Evolutionary conservation across 2,329 filamentous ascomycete species (phyloP), one percentile per base, ranked within the genome.

Genomic region (Biscogniauxia mediterranea): DNA sequence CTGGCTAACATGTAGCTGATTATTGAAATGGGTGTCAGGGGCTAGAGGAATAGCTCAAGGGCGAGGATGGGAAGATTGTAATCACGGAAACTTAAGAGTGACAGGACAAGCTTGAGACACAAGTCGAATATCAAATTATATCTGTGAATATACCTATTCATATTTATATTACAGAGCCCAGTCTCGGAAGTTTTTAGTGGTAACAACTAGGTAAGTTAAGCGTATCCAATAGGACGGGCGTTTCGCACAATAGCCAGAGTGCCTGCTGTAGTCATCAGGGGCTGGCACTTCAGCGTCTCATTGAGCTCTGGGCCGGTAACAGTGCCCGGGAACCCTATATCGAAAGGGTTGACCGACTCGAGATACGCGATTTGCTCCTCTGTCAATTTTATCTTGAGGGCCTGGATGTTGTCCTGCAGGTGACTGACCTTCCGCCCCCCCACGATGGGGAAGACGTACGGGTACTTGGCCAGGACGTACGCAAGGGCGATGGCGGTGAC

Each of bases 401-500:
- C 82, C 66, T 81, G 74, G 57, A 88, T 84, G 68, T 85, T 87
- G 8, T 80, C 76, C 55, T 77, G 61, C 13, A 85, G 68, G 58
- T 85, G 81, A 68, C 80, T 78, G 19, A 82, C 67, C 70, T 81
- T 84, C 7, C 81, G 72, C 0, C 80, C 80, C 1, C 82, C 83
- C 8, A 85, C 68, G 28, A 85, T 76, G 0, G 82, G 82, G 61
- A 80, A 80, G 9, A 84, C 80, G 58, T 83, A 74, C 0, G 77
- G 75, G 0, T 78, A 74, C 73, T 84, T 85, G 56, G 73, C 63
- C 57, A 78, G 64, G 5, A 83, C 73, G 57, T 83, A 85, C 1
- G 81, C 80, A n/a, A 83, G 68, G 0, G 82, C 82, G 21, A 90
- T 75, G 17, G 81, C 81, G 1, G 85, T 87, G 49, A 90, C 78